Percentiles rank a stretch among this genome's conserved stretches.
Conservation (phyloP, 495 filamentous ascomycete species). For the Geopyxis carbonaria region DNA sequence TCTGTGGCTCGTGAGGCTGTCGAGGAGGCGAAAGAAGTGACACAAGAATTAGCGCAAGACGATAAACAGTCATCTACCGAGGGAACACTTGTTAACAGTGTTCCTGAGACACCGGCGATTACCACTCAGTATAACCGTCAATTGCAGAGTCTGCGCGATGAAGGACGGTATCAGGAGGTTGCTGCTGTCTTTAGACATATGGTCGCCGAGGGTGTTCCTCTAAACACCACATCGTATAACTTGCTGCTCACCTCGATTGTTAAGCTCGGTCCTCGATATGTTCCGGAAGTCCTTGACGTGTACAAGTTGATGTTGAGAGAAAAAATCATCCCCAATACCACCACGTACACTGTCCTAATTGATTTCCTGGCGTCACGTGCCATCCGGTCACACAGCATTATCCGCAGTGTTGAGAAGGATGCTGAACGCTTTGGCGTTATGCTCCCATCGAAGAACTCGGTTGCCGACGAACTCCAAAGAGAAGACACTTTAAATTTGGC, state of each 20-base stretch:
- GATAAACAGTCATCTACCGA: constrained; percentile 29
- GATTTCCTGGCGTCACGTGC: constrained; percentile 62
- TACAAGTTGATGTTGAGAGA: constrained; percentile 92
- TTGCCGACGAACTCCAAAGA: constrained; percentile 55
- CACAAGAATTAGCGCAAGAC: constrained; percentile 25
- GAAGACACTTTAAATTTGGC: constrained; percentile 61
- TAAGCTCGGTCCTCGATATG: constrained; percentile 9
- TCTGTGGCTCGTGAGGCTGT: constrained; percentile 8
- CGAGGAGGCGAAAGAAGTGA: constrained; percentile 21
- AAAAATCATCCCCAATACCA: constrained; percentile 59
- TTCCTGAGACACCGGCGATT: constrained; percentile 25
- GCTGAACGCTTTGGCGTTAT: constrained; percentile 59
- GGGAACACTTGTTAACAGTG: constrained; percentile 7
- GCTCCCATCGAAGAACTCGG: constrained; percentile 69
- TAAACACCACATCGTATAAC: constrained; percentile 75
- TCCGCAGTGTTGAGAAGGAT: constrained; percentile 60
- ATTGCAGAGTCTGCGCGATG: constrained; percentile 50
- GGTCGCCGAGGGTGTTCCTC: constrained; percentile 57
- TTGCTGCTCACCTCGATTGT: constrained; percentile 68
- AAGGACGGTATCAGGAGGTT: constrained; percentile 62
- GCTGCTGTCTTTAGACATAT: constrained; percentile 77
- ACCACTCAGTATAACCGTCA: constrained; percentile 50
- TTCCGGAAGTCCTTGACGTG: constrained; percentile 73
- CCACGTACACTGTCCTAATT: constrained; percentile 75
- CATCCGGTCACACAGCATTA: constrained; percentile 51